Evolutionary conservation across 2,329 filamentous ascomycete species (phyloP).

Genomic region (Nothopassalora personata): DNA sequence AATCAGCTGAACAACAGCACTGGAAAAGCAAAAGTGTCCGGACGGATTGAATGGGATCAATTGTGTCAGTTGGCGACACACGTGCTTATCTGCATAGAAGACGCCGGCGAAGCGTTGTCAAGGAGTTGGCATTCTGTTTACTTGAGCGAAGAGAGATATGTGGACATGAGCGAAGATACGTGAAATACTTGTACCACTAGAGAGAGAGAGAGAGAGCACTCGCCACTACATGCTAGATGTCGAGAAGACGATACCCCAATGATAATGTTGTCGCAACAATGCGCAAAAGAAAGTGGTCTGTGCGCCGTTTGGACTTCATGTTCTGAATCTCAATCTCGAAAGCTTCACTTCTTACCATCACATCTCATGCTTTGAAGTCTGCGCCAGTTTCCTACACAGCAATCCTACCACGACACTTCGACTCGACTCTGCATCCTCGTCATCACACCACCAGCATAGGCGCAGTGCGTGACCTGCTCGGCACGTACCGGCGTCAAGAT

Average conservation of each 20-base stretch:
- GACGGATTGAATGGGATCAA: neutral
- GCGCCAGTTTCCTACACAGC: neutral
- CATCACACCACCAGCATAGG: neutral
- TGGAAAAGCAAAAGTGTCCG: conserved; percentile 4
- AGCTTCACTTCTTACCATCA: neutral
- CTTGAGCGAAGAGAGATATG: conserved; percentile 1
- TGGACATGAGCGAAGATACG: conserved; percentile 3
- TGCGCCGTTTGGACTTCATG: neutral
- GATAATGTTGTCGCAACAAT: neutral
- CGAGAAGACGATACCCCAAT: conserved; percentile 2
- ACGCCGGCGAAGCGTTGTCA: conserved; percentile 4
- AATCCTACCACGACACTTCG: neutral
- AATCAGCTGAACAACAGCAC: conserved; percentile 1
- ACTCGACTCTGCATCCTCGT: too few relatives aligned
- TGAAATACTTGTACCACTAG: conserved; percentile 7
- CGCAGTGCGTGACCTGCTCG: neutral
- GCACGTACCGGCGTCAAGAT: conserved; percentile 6
- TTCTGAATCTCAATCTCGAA: neutral
- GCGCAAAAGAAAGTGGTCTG: neutral
- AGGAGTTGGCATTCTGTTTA: neutral
- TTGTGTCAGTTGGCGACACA: neutral
- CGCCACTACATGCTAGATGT: conserved; percentile 4
- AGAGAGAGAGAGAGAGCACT: conserved; percentile 1
- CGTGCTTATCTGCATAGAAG: conserved; percentile 1
- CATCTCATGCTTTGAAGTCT: neutral